A percentile compares a stretch with the other conserved stretches of the same genome.
Conservation (phyloP, 129 eudicot genomes). For the Sambucus nigra region DNA sequence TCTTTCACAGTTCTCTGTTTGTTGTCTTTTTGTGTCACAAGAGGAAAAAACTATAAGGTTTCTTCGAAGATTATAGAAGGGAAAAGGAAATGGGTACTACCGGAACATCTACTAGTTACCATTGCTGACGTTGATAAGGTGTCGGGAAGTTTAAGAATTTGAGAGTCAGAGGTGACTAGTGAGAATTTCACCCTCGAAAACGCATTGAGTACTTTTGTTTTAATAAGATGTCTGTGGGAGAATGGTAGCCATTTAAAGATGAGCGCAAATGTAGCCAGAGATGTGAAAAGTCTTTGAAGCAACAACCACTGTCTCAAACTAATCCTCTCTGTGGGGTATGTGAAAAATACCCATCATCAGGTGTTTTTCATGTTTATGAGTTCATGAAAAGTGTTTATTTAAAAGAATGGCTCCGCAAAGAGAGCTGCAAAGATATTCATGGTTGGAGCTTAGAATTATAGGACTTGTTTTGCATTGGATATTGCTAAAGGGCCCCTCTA, state of each 20-base stretch:
- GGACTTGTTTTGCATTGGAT: conserved; percentile 56
- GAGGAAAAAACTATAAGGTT: conserved; percentile 6
- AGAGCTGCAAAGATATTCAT: conserved; percentile 12
- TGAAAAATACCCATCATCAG: conserved; percentile 36
- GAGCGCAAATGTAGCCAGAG: conserved; percentile 41
- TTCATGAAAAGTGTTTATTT: conserved; percentile 55
- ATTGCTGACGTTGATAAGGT: conserved; percentile 37
- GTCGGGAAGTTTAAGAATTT: conserved; percentile 31
- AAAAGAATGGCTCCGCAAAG: conserved; percentile 38
- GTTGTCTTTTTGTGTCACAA: conserved; percentile 5
- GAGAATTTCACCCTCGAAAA: conserved; percentile 43
- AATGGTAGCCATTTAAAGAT: conserved; percentile 36
- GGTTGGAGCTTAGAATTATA: conserved; percentile 46
- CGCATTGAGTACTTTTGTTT: conserved; percentile 38
- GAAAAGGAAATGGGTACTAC: conserved; percentile 19
- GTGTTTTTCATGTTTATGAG: conserved; percentile 55
- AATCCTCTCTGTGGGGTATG: conserved; percentile 58
- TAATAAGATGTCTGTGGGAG: conserved; percentile 40
- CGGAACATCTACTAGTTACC: conserved; percentile 32
- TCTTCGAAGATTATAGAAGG: neutral
- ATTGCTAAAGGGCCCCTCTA: conserved; percentile 63
- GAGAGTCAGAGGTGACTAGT: conserved; percentile 47
- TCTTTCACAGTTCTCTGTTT: conserved; percentile 23
- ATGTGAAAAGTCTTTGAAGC: conserved; percentile 42
- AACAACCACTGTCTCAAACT: conserved; percentile 57